Base-by-base conservation (phyloP, 305 asterid species). In the Euphrasia arctica region DNA sequence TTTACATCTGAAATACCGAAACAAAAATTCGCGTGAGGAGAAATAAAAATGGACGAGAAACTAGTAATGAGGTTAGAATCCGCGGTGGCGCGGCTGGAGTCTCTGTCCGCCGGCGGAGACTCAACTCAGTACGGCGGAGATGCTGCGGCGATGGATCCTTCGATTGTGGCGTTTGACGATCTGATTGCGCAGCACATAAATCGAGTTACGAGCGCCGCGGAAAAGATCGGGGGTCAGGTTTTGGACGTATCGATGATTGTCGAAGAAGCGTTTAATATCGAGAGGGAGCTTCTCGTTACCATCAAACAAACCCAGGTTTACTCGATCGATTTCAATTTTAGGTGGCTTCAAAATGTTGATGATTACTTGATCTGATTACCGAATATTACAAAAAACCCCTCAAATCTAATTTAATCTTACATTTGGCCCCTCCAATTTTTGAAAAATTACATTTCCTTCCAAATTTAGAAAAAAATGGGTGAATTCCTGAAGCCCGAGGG, bases 201-300 rank as follows among this genome's bases (percentile, higher is more conserved):
- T 66, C 83, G 85, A 79, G 78, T 90, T 62, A 63, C 71, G 15
- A 76, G 62, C 74, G 90, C 85, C 31, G 99, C 81, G 28, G 88
- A 86, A 86, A 90, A 82, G 86, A 88, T 94, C 50, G 99, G 98
- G 9, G 99, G 91, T 72, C 82, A 71, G 76, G 96, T 94, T 69
- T 58, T 78, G 74, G 98, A 88, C 58, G 75, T 86, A 10, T 82
- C 95, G 3, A 88, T 75, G 80, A 48, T 75, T 45, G 69, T 94
- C n/a, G 78, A 72, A 48, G 85, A 81, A 60, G 96, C 99, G 9
- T 94, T 94, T 71, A 50, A 62, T 36, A 78, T 75, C 62, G 86
- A 90, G 86, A 90, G 77, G 76, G 88, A 88, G 74, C 97, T 94
- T 66, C 88, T 94, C 59, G 62, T 88, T 43, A 82, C 74, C 68